These are phyloP conservation scores for Suillus subalutaceus DNA, from an alignment of 768 basidiomycete genomes.

Conservation along the genomic window DNA sequence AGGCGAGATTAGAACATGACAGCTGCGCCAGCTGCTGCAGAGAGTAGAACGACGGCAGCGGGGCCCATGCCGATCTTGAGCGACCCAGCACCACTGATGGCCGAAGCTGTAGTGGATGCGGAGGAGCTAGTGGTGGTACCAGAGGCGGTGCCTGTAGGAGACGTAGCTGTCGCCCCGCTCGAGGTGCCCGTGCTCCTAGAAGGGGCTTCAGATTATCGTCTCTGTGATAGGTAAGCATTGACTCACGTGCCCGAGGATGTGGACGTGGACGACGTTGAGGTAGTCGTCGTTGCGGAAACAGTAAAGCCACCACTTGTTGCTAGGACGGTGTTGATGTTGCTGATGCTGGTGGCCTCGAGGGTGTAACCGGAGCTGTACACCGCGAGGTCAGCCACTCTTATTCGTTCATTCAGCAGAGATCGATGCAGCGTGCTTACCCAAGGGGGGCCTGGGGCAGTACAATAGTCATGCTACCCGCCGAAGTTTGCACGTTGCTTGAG, in stretches of 20 bases:
- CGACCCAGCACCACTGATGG: constrained; percentile 32
- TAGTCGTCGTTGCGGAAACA: constrained; percentile 32
- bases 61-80: constrained; percentile 37
- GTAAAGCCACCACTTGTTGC: constrained; percentile 43
- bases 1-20: constrained; percentile 44
- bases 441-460: constrained; percentile 48
- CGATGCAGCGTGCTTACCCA: constrained; percentile 35
- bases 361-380: constrained; percentile 48
- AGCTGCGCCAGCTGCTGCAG: constrained; percentile 52
- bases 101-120: constrained; percentile 25
- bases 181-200: constrained; percentile 2
- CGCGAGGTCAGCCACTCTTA: constrained; percentile 2
- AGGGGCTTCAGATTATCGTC: neutral
- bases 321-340: constrained; percentile 50
- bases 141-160: constrained; percentile 15
- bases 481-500: constrained; percentile 53
- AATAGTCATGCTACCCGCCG: constrained; percentile 38
- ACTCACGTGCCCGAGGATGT: constrained; percentile 21
- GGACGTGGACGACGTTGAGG: constrained; percentile 20
- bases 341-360: constrained; percentile 39
- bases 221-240: neutral
- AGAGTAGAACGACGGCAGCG: constrained; percentile 41
- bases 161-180: neutral
- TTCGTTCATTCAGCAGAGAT: neutral
- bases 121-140: constrained; percentile 19